phyloP scores from a whole-genome alignment of 2,329 filamentous ascomycete species.

The Gnomoniopsis smithogilvyi region DNA sequence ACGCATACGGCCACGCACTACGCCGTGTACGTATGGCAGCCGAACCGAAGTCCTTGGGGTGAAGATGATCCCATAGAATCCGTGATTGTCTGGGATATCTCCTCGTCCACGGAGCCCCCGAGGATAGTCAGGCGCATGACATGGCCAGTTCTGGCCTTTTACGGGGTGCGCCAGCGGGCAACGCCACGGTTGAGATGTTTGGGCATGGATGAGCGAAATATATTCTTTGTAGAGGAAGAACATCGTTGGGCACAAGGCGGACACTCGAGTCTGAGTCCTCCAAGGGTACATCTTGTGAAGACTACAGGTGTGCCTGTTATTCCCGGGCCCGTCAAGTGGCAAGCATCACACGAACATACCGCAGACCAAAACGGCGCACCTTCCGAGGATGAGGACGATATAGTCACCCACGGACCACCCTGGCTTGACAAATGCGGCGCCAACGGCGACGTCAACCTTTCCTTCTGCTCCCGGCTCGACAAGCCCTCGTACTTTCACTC shows the following conservation, averaged over 20 bases:
- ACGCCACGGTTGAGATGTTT: slow-evolving; percentile 48
- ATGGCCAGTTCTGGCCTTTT: slow-evolving; percentile 49
- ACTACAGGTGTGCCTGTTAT: slow-evolving; percentile 53
- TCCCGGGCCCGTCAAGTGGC: slow-evolving; percentile 5
- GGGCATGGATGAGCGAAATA: slow-evolving; percentile 44
- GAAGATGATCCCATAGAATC: slow-evolving; percentile 57
- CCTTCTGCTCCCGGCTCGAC: slow-evolving; percentile 41
- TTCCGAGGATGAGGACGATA: background rate
- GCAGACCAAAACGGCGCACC: background rate
- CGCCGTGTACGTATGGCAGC: slow-evolving; percentile 60
- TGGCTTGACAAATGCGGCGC: slow-evolving; percentile 46
- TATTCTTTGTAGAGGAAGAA: slow-evolving; percentile 57
- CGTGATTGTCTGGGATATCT: slow-evolving; percentile 58
- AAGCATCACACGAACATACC: background rate
- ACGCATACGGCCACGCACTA: slow-evolving; percentile 58
- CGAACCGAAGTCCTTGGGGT: slow-evolving; percentile 51
- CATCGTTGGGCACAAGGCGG: slow-evolving; percentile 46
- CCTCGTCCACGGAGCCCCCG: slow-evolving; percentile 44
- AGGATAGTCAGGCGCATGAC: slow-evolving; percentile 46
- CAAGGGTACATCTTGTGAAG: slow-evolving; percentile 42
- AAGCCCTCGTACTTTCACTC: background rate
- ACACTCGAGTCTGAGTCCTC: slow-evolving; percentile 38
- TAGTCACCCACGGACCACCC: slow-evolving; percentile 40
- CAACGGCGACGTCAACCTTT: slow-evolving; percentile 37
- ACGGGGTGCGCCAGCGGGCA: slow-evolving; percentile 49